Base-by-base conservation (phyloP, 345 rosid species). In the Turnera subulata region DNA sequence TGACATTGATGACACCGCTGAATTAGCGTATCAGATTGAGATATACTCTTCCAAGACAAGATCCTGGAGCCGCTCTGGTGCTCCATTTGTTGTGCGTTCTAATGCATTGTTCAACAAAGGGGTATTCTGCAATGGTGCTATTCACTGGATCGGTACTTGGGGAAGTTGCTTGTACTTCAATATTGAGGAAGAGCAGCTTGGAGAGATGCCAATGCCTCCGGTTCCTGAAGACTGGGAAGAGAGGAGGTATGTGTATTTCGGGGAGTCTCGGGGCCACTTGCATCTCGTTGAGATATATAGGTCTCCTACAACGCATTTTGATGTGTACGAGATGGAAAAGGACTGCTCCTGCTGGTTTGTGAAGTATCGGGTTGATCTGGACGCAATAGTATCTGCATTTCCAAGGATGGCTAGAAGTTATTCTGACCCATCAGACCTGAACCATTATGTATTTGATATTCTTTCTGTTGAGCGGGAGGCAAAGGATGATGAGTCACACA, bases 51-150 rank as follows among this genome's bases (percentile, higher is more conserved):
- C 73, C 0, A 38, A 62, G 54, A 23, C 64, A 10, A 20, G 16
- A 1, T 20, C 12, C 5, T 62, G 64, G 73, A 59, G 40, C 48
- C 15, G 43, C 10, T 45, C 50, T 35, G 53, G 20, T 19, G 43
- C n/a, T 19, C 18, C 24, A 6, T 53, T 62, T 14, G 33, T 19
- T 15, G 21, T 55, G 0, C 7, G 19, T 0, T 29, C n/a, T 11
- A n/a, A 11, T 20, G 22, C 46, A 38, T 15, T 24, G 26, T 58
- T 66, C 29, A n/a, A 25, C 2, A 11, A 45, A 24, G 55, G 55
- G 7, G 58, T 57, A 38, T 68, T 52, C 17, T 69, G 43, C 32
- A 68, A 68, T 56, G 67, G 56, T 47, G 37, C 50, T 12, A 38
- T 68, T 33, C 67, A 56, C 35, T 62, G 60, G 73, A 16, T 44